Evolutionary conservation across 306 rosid species (phyloP).

Genomic region (Heteromeles arbutifolia): DNA sequence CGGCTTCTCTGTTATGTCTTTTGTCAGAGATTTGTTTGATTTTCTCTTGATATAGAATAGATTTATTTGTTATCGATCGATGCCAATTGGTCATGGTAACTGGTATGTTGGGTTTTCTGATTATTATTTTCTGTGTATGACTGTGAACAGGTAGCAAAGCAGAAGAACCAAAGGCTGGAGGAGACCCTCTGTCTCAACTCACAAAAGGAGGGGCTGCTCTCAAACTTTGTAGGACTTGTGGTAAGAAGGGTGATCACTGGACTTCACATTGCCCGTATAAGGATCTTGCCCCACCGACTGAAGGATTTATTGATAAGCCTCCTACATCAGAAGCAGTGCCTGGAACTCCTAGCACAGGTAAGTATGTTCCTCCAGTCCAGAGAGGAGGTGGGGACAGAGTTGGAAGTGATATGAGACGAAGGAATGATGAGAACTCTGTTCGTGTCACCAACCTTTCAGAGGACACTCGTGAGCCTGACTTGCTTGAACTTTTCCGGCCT

Average conservation of each 20-base stretch:
- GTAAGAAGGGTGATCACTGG: slow-evolving; percentile 98
- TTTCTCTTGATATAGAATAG: neutral
- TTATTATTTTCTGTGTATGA: neutral
- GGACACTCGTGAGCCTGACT: slow-evolving; percentile 88
- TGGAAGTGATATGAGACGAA: slow-evolving; percentile 79
- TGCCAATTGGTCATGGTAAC: neutral
- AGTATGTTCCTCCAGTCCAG: slow-evolving; percentile 81
- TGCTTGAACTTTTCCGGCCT: slow-evolving; percentile 90
- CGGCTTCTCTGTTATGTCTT: neutral
- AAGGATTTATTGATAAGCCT: slow-evolving; percentile 56
- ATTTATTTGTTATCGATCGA: neutral
- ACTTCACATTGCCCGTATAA: slow-evolving; percentile 91
- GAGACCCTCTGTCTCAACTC: slow-evolving; percentile 50
- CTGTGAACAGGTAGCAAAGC: slow-evolving; percentile 54
- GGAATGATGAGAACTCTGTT: slow-evolving; percentile 93
- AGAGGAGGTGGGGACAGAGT: slow-evolving; percentile 70
- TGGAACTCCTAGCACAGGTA: slow-evolving; percentile 41
- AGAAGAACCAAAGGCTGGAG: slow-evolving; percentile 63
- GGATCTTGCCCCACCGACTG: slow-evolving; percentile 67
- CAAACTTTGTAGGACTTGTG: slow-evolving; percentile 88
- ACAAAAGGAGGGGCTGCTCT: slow-evolving; percentile 74
- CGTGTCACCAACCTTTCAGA: slow-evolving; percentile 94
- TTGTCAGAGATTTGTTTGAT: neutral
- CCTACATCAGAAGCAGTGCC: slow-evolving; percentile 32
- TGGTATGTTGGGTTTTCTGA: neutral